phyloP scores from a whole-genome alignment of 306 rosid genomes.

The Purshia tridentata region DNA sequence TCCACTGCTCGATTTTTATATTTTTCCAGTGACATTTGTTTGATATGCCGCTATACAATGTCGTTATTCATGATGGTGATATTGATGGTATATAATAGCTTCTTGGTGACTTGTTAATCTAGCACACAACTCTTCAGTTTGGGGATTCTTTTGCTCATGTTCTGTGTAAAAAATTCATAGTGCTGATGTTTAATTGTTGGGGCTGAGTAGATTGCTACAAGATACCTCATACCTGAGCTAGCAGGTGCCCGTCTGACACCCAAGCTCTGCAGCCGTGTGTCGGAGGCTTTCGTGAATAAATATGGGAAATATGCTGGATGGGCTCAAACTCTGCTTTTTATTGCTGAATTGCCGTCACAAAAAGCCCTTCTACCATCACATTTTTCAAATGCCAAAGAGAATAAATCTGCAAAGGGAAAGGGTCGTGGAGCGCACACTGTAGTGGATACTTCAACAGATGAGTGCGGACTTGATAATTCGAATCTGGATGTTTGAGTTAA shows the following conservation, averaged over 20 bases:
- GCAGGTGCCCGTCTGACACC: slow-evolving; percentile 83
- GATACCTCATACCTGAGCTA: slow-evolving; percentile 86
- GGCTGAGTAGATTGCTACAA: slow-evolving; percentile 71
- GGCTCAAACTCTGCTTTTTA: slow-evolving; percentile 90
- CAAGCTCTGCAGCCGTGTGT: slow-evolving; percentile 68
- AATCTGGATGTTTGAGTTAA: not conserved
- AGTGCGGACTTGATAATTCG: not conserved
- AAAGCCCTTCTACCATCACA: slow-evolving; percentile 58
- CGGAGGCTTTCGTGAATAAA: slow-evolving; percentile 79
- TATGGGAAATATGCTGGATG: slow-evolving; percentile 96
- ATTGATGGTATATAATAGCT: not conserved
- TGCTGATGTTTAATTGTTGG: slow-evolving; percentile 27
- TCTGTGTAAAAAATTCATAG: not conserved
- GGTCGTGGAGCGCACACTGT: slow-evolving; percentile 21
- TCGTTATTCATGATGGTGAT: not conserved
- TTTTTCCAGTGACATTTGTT: not conserved
- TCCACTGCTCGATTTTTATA: slow-evolving; percentile 1
- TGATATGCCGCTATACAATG: not conserved
- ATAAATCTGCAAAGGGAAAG: slow-evolving; percentile 40
- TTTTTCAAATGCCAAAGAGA: slow-evolving; percentile 38
- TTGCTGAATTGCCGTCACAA: slow-evolving; percentile 90
- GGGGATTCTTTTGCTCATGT: not conserved
- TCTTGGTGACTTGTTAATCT: slow-evolving; percentile 5
- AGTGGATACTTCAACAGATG: slow-evolving; percentile 23
- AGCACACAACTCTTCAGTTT: not conserved